Evolutionary conservation across 2,329 filamentous ascomycete species (phyloP).

Genomic region (Ascosphaera pollenicola): DNA sequence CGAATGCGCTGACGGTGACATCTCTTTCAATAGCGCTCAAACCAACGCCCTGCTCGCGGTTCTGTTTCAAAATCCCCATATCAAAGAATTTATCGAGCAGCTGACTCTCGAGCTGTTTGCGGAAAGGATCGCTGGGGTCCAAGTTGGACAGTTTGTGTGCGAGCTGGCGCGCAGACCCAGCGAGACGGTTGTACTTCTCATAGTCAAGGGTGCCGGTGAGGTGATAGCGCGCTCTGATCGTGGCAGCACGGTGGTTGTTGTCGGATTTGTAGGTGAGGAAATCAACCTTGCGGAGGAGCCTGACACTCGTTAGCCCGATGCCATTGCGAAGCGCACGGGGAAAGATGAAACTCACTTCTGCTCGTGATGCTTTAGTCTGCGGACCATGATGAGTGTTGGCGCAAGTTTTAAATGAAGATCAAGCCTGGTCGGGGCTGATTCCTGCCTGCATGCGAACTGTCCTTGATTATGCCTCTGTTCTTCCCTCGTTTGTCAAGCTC

Average conservation of each 20-base stretch:
- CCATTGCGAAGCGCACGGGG: conserved; percentile 1
- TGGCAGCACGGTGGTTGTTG: conserved; percentile 61
- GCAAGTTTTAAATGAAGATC: too few relatives aligned
- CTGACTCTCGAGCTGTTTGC: conserved; percentile 65
- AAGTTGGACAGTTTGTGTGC: conserved; percentile 73
- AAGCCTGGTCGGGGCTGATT: too few relatives aligned
- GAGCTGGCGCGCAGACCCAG: conserved; percentile 67
- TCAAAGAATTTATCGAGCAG: conserved; percentile 81
- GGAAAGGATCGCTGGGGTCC: conserved; percentile 51
- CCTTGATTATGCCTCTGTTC: too few relatives aligned
- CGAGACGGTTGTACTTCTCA: conserved; percentile 42
- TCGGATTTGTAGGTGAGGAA: conserved; percentile 89
- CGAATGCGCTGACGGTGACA: conserved; percentile 76
- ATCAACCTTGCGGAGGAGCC: conserved; percentile 70
- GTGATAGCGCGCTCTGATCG: conserved; percentile 64
- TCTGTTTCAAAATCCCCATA: conserved; percentile 62
- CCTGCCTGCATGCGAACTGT: too few relatives aligned
- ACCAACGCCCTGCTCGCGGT: conserved; percentile 53
- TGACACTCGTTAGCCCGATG: conserved; percentile 7
- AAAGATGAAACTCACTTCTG: conserved; percentile 38
- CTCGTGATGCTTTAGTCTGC: conserved; percentile 94
- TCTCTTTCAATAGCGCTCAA: conserved; percentile 56
- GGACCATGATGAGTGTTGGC: conserved; percentile 43
- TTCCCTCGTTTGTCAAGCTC: too few relatives aligned
- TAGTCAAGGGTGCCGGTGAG: conserved; percentile 83